Percentiles rank a stretch among this genome's conserved stretches.
phyloP scores from a whole-genome alignment of 1,139 yeast genomes.

The Yamadazyma trypodendri region DNA sequence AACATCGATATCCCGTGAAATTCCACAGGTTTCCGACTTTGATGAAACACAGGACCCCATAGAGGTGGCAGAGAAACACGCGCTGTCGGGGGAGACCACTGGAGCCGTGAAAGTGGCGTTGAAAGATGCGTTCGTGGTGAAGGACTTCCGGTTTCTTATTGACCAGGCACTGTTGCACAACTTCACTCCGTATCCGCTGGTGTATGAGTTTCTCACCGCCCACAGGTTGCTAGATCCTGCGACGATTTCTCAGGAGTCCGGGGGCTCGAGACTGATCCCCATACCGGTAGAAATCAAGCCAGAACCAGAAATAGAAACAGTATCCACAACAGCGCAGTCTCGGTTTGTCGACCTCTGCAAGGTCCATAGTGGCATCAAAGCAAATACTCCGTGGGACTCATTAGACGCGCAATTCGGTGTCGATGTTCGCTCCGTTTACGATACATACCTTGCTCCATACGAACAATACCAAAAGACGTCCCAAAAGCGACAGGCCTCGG shows the following conservation, averaged over 20 bases:
- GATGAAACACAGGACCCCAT: constrained; percentile 42
- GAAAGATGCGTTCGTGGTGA: not conserved
- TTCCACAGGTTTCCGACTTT: not conserved
- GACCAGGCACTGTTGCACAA: not conserved
- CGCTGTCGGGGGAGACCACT: constrained; percentile 44
- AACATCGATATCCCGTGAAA: not conserved
- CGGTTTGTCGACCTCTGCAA: not conserved
- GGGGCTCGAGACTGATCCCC: not conserved
- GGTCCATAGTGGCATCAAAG: not conserved
- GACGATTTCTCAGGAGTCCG: not conserved
- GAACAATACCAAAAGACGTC: not conserved
- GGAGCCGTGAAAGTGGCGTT: constrained; percentile 71
- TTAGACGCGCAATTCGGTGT: not conserved
- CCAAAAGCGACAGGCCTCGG: not conserved
- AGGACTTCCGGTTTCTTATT: not conserved
- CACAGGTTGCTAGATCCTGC: not conserved
- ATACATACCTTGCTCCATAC: not conserved
- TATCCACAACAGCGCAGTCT: no score
- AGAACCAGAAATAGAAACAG: no score
- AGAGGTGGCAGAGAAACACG: constrained; percentile 44
- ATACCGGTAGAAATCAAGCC: no score
- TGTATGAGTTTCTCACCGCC: not conserved
- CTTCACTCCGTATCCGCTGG: not conserved
- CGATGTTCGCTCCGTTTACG: constrained; percentile 4
- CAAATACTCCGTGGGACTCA: not conserved